Conservation (phyloP, 257 asterid species). For the Nicotiana benthamiana region DNA sequence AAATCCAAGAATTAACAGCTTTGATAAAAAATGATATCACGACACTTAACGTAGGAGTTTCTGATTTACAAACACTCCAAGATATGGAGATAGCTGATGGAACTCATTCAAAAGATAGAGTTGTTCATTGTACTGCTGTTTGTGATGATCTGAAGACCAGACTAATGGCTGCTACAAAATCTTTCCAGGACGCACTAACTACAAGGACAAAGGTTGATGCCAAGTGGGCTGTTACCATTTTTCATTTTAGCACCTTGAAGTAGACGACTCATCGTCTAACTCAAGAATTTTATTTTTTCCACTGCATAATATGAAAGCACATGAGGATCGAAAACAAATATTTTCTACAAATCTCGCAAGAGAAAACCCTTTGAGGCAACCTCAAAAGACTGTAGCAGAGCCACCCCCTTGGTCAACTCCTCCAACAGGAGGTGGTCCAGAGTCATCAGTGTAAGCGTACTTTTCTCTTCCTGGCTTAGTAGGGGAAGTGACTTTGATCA, state of each 20-base stretch:
- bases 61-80: conserved; percentile 63
- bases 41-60: conserved; percentile 51
- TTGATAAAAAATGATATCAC: conserved; percentile 67
- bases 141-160: conserved; percentile 78
- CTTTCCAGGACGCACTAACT: conserved; percentile 71
- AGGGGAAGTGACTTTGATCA: neutral
- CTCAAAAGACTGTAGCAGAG: conserved; percentile 28
- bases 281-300: neutral
- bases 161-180: conserved; percentile 70
- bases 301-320: conserved; percentile 65
- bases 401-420: conserved; percentile 64
- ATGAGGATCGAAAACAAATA: conserved; percentile 65
- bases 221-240: neutral
- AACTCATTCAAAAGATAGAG: conserved; percentile 57
- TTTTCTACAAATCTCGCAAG: conserved; percentile 68
- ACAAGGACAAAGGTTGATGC: conserved; percentile 52
- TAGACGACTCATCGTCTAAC: neutral
- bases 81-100: conserved; percentile 48
- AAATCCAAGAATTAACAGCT: conserved; percentile 65
- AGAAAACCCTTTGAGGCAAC: conserved; percentile 57
- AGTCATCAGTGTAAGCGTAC: conserved; percentile 27
- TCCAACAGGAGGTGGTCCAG: conserved; percentile 28
- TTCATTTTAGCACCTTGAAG: neutral
- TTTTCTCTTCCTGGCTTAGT: neutral
- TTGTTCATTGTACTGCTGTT: conserved; percentile 69